Conservation (phyloP, 2,329 filamentous ascomycete species). For the Aspergillus eucalypticola region DNA sequence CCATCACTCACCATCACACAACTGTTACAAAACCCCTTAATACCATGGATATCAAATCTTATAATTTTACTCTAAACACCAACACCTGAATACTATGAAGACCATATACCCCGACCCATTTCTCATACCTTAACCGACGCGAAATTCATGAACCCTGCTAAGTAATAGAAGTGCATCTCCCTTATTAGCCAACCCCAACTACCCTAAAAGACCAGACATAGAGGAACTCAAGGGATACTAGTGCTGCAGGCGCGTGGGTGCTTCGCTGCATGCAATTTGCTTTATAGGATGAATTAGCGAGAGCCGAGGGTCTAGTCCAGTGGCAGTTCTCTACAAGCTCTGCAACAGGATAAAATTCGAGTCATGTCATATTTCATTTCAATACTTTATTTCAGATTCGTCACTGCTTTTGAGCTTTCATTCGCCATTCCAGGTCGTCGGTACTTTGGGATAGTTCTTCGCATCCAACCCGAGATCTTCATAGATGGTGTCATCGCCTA, state of each 20-base stretch:
- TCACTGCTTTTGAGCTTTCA: not conserved
- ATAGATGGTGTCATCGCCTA: constrained; percentile 62
- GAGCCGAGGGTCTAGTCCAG: not conserved
- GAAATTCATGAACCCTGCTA: no score
- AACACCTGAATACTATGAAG: no score
- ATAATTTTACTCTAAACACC: no score
- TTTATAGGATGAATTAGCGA: not conserved
- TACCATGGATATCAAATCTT: no score
- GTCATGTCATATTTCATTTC: not conserved
- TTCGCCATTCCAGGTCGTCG: constrained; percentile 58
- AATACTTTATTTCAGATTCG: not conserved
- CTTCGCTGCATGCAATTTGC: not conserved
- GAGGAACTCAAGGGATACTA: no score
- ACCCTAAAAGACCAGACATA: no score
- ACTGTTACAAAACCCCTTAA: no score
- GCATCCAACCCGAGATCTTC: constrained; percentile 59
- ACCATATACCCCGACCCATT: no score
- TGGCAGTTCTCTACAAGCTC: not conserved
- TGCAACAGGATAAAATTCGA: not conserved
- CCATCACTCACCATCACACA: no score
- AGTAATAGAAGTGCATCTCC: no score
- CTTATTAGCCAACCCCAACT: no score
- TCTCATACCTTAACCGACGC: no score
- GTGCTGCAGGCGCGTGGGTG: not conserved
- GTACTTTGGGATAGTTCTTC: constrained; percentile 65